phyloP scores from a whole-genome alignment of 2,329 filamentous ascomycete genomes.

The Sclerotinia sclerotiorum region DNA sequence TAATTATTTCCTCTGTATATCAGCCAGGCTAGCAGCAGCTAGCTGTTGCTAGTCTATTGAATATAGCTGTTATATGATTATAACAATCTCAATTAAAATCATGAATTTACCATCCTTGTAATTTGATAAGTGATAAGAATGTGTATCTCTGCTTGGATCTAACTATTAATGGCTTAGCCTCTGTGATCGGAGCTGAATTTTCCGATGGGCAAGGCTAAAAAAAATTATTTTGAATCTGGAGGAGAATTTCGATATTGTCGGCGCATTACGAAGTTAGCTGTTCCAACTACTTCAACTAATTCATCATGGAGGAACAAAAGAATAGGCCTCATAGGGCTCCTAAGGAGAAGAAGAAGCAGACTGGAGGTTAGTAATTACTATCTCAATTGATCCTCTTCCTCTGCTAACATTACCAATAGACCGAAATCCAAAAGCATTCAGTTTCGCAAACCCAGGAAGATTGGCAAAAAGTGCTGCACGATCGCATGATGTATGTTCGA shows the following conservation, averaged over 20 bases:
- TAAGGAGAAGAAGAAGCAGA: constrained; percentile 83
- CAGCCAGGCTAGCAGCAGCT: background rate
- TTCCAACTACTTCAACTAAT: background rate
- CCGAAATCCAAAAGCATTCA: constrained; percentile 42
- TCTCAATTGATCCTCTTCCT: background rate
- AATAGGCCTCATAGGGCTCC: constrained; percentile 83
- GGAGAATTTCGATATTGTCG: constrained; percentile 19
- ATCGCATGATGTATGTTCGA: constrained; percentile 52
- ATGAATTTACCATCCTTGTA: background rate
- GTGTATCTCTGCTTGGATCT: accelerated
- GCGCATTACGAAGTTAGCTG: constrained; percentile 13
- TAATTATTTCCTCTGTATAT: background rate
- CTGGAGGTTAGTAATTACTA: constrained; percentile 52
- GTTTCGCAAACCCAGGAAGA: constrained; percentile 42
- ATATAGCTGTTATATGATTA: background rate
- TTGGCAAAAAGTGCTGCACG: constrained; percentile 47
- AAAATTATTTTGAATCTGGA: constrained; percentile 13
- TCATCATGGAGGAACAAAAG: constrained; percentile 73
- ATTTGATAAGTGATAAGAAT: constrained; percentile 15
- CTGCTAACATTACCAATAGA: constrained; percentile 32
- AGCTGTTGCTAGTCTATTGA: background rate
- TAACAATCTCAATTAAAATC: background rate
- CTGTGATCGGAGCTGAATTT: background rate
- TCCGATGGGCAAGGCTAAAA: background rate
- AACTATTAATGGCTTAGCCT: background rate